Conservation (phyloP, 2,329 filamentous ascomycete species). For the Alternaria dauci region DNA sequence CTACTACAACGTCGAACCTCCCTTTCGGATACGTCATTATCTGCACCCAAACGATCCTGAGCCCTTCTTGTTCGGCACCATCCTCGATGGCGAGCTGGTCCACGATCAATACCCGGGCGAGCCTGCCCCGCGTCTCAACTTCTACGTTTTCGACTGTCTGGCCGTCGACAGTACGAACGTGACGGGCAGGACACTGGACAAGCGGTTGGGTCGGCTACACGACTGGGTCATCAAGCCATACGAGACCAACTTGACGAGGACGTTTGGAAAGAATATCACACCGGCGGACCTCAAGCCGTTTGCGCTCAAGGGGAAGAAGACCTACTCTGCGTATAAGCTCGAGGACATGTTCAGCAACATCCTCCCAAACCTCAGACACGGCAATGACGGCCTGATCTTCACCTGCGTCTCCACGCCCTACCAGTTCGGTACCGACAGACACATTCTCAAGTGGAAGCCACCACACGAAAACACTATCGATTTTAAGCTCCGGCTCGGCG, state of each 20-base stretch:
- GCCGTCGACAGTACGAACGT: slow-evolving; percentile 79
- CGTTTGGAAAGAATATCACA: slow-evolving; percentile 61
- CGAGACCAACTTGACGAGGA: slow-evolving; percentile 61
- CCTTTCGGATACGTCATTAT: slow-evolving; percentile 81
- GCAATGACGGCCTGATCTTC: slow-evolving; percentile 97
- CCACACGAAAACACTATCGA: slow-evolving; percentile 95
- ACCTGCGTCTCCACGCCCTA: slow-evolving; percentile 91
- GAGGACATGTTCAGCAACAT: slow-evolving; percentile 81
- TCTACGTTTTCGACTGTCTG: slow-evolving; percentile 92
- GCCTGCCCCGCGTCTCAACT: slow-evolving; percentile 72
- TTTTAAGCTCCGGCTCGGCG: slow-evolving; percentile 77
- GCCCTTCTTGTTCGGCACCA: slow-evolving; percentile 78
- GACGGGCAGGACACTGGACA: slow-evolving; percentile 83
- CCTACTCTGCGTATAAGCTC: slow-evolving; percentile 87
- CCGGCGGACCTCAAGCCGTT: slow-evolving; percentile 67
- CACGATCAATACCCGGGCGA: slow-evolving; percentile 77
- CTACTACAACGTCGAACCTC: slow-evolving; percentile 81
- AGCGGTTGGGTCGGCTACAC: slow-evolving; percentile 86
- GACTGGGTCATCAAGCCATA: slow-evolving; percentile 79
- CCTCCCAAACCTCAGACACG: slow-evolving; percentile 84
- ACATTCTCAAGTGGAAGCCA: slow-evolving; percentile 98
- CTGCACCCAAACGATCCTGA: slow-evolving; percentile 62
- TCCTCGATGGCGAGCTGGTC: slow-evolving; percentile 94
- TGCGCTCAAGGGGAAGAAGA: slow-evolving; percentile 84
- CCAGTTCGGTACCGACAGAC: slow-evolving; percentile 85